A percentile compares a stretch with the other conserved stretches of the same genome.
These are phyloP conservation scores for Cryptococcus maquisensis DNA, from an alignment of 1,284 basidiomycete species.

Conservation along the genomic window DNA sequence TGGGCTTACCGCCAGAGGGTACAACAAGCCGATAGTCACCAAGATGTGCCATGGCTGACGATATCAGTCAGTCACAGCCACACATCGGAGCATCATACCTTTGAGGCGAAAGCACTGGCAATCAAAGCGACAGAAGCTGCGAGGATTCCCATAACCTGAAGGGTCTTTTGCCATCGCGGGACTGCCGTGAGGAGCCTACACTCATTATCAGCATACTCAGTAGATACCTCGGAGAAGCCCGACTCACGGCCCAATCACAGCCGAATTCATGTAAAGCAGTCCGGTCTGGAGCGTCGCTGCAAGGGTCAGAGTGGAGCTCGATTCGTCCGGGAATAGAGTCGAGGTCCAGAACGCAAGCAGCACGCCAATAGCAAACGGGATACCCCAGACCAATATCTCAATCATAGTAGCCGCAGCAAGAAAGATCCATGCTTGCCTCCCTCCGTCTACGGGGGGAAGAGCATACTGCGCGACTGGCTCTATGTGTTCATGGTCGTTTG, in stretches of 20 bases:
- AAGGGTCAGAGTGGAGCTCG: slow-evolving; percentile 36
- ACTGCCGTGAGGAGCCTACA: slow-evolving; percentile 30
- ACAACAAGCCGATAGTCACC: slow-evolving; percentile 42
- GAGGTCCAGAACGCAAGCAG: slow-evolving; percentile 45
- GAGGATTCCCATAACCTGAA: slow-evolving; percentile 31
- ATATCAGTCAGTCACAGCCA: background rate
- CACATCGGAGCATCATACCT: slow-evolving; percentile 5
- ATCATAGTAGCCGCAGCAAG: slow-evolving; percentile 38
- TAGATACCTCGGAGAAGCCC: background rate
- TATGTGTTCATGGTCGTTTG: background rate
- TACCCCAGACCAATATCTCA: slow-evolving; percentile 44
- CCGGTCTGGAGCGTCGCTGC: slow-evolving; percentile 45
- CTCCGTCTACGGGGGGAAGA: slow-evolving; percentile 43
- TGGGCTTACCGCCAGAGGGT: slow-evolving; percentile 38
- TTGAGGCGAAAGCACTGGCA: slow-evolving; percentile 37
- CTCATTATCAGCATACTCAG: background rate
- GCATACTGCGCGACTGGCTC: slow-evolving; percentile 3
- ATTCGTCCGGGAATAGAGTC: slow-evolving; percentile 35
- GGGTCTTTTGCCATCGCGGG: slow-evolving; percentile 24
- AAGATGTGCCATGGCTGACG: slow-evolving; percentile 43
- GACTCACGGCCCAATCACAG: slow-evolving; percentile 41
- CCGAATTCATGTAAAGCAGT: slow-evolving; percentile 40
- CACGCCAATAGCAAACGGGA: slow-evolving; percentile 44
- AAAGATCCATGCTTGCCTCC: slow-evolving; percentile 43
- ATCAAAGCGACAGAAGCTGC: slow-evolving; percentile 28